Base-by-base conservation (phyloP, 768 basidiomycete species). In the Leccinum uliginosum region DNA sequence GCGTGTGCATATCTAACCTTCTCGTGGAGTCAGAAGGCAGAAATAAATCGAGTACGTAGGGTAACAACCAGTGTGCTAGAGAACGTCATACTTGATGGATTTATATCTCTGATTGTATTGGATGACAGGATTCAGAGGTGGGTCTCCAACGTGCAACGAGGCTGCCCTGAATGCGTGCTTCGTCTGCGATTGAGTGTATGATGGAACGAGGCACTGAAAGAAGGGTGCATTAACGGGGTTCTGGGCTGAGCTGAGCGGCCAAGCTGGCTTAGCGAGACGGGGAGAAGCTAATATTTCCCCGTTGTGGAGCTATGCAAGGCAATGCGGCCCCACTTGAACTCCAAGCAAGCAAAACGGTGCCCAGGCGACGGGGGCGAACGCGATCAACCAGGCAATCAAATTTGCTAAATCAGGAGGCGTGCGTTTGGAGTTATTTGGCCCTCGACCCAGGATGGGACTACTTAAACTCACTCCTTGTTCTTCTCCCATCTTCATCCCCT, bases 351-450 rank as follows among this genome's bases (percentile, higher is more conserved):
- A 51, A 51, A 57, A 60, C 57, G 47, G 57, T 65, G 53, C 44
- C 59, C 58, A 59, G 55, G 30, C 58, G 57, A 67, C 63, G 34
- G 35, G 55, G 58, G 50, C 24, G 51, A 55, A 57, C 40, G 30
- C 32, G 58, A 57, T 55, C 56, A 54, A 50, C 23, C 14, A 46
- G 56, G n/a, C 50, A 34, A 40, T 48, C 44, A 57, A 57, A 59
- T 61, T 34, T 2, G 8, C 29, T 57, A 10, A 23, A 59, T 59
- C 38, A 50, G 60, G 55, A 55, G 55, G 56, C 60, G 55, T 50
- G 38, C 24, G 10, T 70, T 72, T 71, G 67, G 48, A 24, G n/a
- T 53, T 71, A 27, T 73, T 73, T 71, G 70, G 60, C n/a, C 70
- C 70, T 71, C 54, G 59, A 60, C 70, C 70, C 70, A 65, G 50